A percentile compares a stretch with the other conserved stretches of the same genome.
Conservation (phyloP, 1,139 yeast genomes). For the Candida freyschussii region DNA sequence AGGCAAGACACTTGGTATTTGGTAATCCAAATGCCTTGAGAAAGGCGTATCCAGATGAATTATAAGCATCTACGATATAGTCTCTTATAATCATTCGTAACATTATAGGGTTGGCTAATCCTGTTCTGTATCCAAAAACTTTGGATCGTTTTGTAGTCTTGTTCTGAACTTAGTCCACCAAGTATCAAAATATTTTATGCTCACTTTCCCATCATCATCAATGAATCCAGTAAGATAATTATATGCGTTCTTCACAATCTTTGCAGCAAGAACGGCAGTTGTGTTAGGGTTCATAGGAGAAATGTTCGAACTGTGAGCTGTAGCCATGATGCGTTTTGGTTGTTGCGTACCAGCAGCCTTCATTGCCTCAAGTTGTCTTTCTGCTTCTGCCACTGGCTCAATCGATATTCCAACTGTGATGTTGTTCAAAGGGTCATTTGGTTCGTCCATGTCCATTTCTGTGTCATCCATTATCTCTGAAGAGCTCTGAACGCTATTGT, state of each 20-base stretch:
- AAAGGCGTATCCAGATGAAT: slow-evolving; percentile 51
- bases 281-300: slow-evolving; percentile 27
- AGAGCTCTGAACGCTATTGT: slow-evolving; percentile 33
- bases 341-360: slow-evolving; percentile 28
- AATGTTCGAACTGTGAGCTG: slow-evolving; percentile 16
- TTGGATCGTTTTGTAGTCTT: slow-evolving; percentile 73
- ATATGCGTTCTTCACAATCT: slow-evolving; percentile 87
- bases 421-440: slow-evolving; percentile 23
- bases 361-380: slow-evolving; percentile 40
- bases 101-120: slow-evolving; percentile 2
- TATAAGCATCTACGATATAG: slow-evolving; percentile 26
- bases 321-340: slow-evolving; percentile 23
- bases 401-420: slow-evolving; percentile 82
- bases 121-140: slow-evolving; percentile 52
- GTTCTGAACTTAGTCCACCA: slow-evolving; percentile 95
- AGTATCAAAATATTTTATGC: slow-evolving; percentile 81
- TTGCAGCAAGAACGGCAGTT: slow-evolving; percentile 59
- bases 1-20: slow-evolving; percentile 64
- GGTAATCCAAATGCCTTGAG: slow-evolving; percentile 75
- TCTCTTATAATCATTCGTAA: not conserved
- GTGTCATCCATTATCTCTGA: slow-evolving; percentile 28
- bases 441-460: slow-evolving; percentile 36
- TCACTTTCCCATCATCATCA: slow-evolving; percentile 72
- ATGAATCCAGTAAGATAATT: slow-evolving; percentile 84
- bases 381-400: slow-evolving; percentile 66